Evolutionary conservation across 192 early-diverging fungal genomes (phyloP).

Genomic region (Gaertneriomyces sp.): DNA sequence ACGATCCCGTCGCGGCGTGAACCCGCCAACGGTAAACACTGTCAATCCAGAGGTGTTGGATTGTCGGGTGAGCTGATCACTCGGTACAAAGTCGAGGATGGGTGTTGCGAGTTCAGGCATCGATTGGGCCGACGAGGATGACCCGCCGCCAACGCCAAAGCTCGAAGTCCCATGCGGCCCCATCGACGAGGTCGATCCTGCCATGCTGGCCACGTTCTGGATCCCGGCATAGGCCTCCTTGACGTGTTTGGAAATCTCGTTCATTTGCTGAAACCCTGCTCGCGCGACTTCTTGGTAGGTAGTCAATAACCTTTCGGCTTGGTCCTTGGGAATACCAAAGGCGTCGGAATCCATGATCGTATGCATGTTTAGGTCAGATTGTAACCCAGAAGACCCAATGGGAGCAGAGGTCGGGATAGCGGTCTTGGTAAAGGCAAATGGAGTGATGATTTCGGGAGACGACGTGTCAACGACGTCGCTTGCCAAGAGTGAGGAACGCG

Average conservation of each 20-base stretch:
- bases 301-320: constrained; percentile 9
- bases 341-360: constrained; percentile 5
- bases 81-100: background rate
- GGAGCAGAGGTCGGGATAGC: constrained; percentile 19
- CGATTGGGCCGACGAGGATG: background rate
- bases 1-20: constrained; percentile 27
- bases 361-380: constrained; percentile 4
- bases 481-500: no score
- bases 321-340: constrained; percentile 5
- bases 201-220: background rate
- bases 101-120: background rate
- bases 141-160: background rate
- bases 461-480: no score
- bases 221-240: constrained; percentile 18
- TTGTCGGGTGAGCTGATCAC: background rate
- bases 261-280: constrained; percentile 28
- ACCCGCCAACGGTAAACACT: constrained; percentile 28
- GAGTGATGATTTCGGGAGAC: constrained; percentile 6
- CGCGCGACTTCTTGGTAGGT: constrained; percentile 22
- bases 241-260: constrained; percentile 25
- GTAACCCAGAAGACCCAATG: background rate
- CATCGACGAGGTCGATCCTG: background rate
- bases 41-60: constrained; percentile 19
- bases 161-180: no score
- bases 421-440: constrained; percentile 37